Evolutionary conservation across 768 basidiomycete genomes (phyloP), one percentile per base, ranked within the genome.

Genomic region (Tulasnella calospora): DNA sequence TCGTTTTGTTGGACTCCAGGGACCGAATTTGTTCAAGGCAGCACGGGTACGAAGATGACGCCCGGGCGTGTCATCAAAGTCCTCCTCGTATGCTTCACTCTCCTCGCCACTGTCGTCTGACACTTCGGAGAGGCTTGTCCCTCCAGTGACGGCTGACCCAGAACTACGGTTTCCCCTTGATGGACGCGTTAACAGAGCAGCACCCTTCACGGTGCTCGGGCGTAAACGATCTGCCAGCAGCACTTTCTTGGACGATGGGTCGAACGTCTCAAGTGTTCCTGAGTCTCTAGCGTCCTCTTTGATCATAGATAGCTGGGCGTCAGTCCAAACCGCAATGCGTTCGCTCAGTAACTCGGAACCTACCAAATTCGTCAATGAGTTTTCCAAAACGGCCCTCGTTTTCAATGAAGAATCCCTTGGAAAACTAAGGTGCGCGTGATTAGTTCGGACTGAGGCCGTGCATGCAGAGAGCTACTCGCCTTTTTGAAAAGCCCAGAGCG

Each of bases 151-250:
- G 69, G 71, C 5, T n/a, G 33, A 72, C 30, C 23, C 71, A n/a
- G 71, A 72, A 38, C 71, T 30, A 27, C 71, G 36, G 41, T 72
- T 40, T 46, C 13, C 41, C 44, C 23, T 74, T 30, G 73, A 74
- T n/a, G 30, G 30, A 33, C 73, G 36, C 41, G 41, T 40, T n/a
- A n/a, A 19, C 21, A n/a, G 36, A 19, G 38, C 30, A 33, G 38
- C 30, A 41, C 3, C 47, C 41, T 74, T 74, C 79, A 27, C 7
- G 44, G 35, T 40, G 46, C 74, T 30, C 70, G 36, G 79, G 80
- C 84, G 86, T 80, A 89, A 83, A 57, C 92, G 90, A 71, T 90
- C 90, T 33, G 86, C 81, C 30, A 89, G 89, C 81, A 92, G 90
- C 13, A 94, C 86, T 78, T 89, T 86, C 47, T 82, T 80, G 3